Evolutionary conservation across 2,329 filamentous ascomycete species (phyloP).

Genomic region (Diaporthe destruens): DNA sequence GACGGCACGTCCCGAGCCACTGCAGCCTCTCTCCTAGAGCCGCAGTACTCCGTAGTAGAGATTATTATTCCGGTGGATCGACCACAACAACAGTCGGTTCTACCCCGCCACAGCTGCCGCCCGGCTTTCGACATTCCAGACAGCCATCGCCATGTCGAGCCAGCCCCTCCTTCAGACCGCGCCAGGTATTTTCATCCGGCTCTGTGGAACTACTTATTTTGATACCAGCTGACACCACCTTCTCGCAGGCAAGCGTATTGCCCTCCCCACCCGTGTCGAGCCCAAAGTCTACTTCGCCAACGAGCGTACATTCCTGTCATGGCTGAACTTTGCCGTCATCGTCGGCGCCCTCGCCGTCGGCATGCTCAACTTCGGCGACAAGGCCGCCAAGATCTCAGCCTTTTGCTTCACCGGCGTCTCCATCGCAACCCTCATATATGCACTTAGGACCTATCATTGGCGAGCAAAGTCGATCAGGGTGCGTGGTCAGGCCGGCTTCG

Average conservation of each 20-base stretch:
- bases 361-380: slow-evolving; percentile 97
- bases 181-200: slow-evolving; percentile 71
- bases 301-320: slow-evolving; percentile 98
- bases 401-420: slow-evolving; percentile 94
- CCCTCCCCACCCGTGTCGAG: slow-evolving; percentile 96
- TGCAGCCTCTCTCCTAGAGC: not conserved
- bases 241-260: slow-evolving; percentile 90
- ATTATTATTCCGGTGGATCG: slow-evolving; percentile 6
- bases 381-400: slow-evolving; percentile 91
- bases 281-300: slow-evolving; percentile 99
- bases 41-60: slow-evolving; percentile 5
- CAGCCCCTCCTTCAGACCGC: slow-evolving; percentile 96
- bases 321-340: slow-evolving; percentile 99
- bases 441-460: slow-evolving; percentile 96
- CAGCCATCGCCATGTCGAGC: slow-evolving; percentile 79
- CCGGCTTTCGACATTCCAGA: slow-evolving; percentile 33
- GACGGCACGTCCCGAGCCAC: slow-evolving; percentile 2
- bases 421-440: slow-evolving; percentile 96
- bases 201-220: slow-evolving; percentile 10
- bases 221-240: slow-evolving; percentile 24
- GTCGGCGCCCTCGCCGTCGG: slow-evolving; percentile 96
- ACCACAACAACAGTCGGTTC: not conserved
- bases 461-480: slow-evolving; percentile 91
- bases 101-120: slow-evolving; percentile 8
- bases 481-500: slow-evolving; percentile 94